Conservation (phyloP, 768 basidiomycete genomes). For the Tulasnella sp. region DNA sequence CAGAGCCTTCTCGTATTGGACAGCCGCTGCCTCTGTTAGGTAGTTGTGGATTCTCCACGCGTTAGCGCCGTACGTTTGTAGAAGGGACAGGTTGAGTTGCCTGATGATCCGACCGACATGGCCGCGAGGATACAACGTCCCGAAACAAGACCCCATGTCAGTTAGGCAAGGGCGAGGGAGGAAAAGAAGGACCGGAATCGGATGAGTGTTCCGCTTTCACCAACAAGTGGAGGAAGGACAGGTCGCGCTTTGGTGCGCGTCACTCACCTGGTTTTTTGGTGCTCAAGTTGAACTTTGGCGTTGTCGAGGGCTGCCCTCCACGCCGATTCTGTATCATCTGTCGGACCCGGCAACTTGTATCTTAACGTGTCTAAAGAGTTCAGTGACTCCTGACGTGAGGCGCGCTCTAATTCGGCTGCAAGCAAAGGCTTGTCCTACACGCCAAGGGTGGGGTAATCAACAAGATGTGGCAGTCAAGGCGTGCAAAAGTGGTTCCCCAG, state of each 20-base stretch:
- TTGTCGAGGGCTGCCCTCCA: conserved; percentile 69
- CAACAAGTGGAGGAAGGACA: neutral
- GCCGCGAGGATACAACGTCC: conserved; percentile 3
- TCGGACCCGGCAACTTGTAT: conserved; percentile 64
- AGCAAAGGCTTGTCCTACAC: conserved; percentile 56
- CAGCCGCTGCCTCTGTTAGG: conserved; percentile 64
- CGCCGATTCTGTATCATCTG: conserved; percentile 52
- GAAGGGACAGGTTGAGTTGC: conserved; percentile 68
- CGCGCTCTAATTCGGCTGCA: conserved; percentile 61
- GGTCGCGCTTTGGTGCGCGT: neutral
- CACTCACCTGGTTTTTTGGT: conserved; percentile 66
- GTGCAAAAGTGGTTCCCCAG: neutral
- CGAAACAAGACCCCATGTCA: neutral
- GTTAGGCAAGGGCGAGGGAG: neutral
- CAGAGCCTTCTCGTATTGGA: conserved; percentile 57
- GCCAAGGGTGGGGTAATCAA: too few relatives aligned
- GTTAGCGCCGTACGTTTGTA: conserved; percentile 82
- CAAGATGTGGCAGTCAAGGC: neutral
- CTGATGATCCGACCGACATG: conserved; percentile 34
- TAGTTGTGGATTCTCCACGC: conserved; percentile 91
- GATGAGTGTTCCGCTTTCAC: neutral
- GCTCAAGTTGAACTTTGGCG: conserved; percentile 73
- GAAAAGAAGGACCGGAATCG: neutral
- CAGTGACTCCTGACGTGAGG: conserved; percentile 56
- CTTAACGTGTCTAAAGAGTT: conserved; percentile 59